Evolutionary conservation across 2,329 filamentous ascomycete species (phyloP).

Genomic region (Ambrosiella beaveri): DNA sequence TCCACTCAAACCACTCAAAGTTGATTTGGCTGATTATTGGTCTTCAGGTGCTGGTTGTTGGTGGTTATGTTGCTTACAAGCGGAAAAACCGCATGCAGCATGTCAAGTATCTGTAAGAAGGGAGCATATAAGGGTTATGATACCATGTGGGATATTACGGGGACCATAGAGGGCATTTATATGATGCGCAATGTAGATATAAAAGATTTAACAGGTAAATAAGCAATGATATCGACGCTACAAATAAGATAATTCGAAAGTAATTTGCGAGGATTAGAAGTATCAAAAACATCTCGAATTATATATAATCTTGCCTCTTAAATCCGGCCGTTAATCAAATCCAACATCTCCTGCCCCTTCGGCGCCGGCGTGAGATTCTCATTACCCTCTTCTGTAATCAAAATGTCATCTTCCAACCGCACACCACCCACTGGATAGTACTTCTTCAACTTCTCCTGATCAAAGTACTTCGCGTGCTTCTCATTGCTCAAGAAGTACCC

Average conservation of each 20-base stretch:
- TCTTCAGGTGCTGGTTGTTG: constrained; percentile 54
- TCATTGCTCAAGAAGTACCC: constrained; percentile 45
- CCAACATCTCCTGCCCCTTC: constrained; percentile 55
- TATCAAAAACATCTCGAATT: neutral
- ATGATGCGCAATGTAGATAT: neutral
- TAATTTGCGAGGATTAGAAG: neutral
- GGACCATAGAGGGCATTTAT: neutral
- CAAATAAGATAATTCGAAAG: neutral
- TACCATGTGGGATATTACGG: neutral
- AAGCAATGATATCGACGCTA: neutral
- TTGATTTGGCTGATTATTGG: constrained; percentile 55
- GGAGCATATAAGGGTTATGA: neutral
- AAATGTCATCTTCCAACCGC: constrained; percentile 78
- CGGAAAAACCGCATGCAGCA: constrained; percentile 54
- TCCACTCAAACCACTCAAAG: constrained; percentile 31
- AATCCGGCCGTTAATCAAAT: constrained; percentile 32
- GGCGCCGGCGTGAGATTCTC: constrained; percentile 73
- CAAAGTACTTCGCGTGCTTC: constrained; percentile 44
- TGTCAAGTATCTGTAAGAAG: constrained; percentile 74
- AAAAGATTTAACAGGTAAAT: neutral
- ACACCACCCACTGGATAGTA: constrained; percentile 76
- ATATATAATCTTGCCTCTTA: constrained; percentile 14
- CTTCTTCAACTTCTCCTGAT: constrained; percentile 43
- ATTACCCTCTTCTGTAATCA: constrained; percentile 59
- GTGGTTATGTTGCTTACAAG: constrained; percentile 63